phyloP scores from a whole-genome alignment of 345 rosid species.

The Syzygium aromaticum region DNA sequence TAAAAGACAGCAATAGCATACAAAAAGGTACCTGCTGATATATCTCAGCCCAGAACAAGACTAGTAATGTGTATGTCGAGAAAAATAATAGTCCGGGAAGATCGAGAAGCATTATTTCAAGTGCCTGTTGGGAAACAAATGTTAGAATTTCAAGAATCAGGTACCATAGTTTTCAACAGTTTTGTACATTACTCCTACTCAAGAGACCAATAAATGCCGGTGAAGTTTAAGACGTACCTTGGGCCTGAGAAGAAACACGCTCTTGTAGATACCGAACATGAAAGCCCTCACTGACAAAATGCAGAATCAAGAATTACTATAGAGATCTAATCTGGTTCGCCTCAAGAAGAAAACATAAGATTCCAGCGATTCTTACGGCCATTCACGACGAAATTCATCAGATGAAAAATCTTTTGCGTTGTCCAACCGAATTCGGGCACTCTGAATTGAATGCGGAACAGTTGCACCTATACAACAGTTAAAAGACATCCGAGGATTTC shows the following conservation, averaged over 20 bases:
- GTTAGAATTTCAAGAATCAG: not conserved
- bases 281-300: constrained; percentile 41
- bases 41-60: constrained; percentile 85
- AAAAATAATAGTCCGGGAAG: constrained; percentile 71
- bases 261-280: constrained; percentile 37
- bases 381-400: constrained; percentile 84
- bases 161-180: not conserved
- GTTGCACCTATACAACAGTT: constrained; percentile 40
- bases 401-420: constrained; percentile 89
- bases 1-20: not conserved
- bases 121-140: constrained; percentile 13
- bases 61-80: constrained; percentile 68
- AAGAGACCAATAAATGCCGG: not conserved
- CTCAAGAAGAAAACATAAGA: not conserved
- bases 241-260: constrained; percentile 30
- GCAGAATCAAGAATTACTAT: not conserved
- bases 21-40: constrained; percentile 47
- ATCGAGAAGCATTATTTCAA: constrained; percentile 49
- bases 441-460: constrained; percentile 69
- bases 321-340: not conserved
- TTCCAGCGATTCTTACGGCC: constrained; percentile 39
- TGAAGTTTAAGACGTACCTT: constrained; percentile 14
- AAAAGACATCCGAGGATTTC: not conserved
- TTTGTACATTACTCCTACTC: not conserved
- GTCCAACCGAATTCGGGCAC: constrained; percentile 98